A percentile compares a stretch with the other conserved stretches of the same genome.
These are phyloP conservation scores for Curvularia sp. DNA, from an alignment of 2,329 filamentous ascomycete species.

Conservation along the genomic window DNA sequence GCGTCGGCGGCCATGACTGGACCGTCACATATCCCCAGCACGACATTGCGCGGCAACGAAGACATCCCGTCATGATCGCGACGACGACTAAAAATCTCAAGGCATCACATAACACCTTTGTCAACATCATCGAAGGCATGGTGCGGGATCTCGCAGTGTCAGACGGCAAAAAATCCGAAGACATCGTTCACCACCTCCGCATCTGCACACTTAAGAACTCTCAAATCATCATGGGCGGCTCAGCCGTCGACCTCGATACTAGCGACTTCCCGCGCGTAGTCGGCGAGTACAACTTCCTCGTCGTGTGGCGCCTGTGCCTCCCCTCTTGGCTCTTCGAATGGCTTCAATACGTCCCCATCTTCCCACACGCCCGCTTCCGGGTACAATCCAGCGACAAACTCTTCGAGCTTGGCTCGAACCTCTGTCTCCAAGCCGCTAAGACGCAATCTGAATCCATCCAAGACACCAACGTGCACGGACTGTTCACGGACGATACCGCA, in stretches of 20 bases:
- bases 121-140: constrained; percentile 27
- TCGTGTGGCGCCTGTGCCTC: constrained; percentile 30
- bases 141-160: constrained; percentile 21
- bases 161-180: constrained; percentile 22
- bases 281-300: constrained; percentile 32
- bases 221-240: constrained; percentile 29
- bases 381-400: constrained; percentile 30
- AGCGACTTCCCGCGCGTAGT: constrained; percentile 26
- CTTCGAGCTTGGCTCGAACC: constrained; percentile 23
- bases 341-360: constrained; percentile 24
- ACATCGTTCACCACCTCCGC: constrained; percentile 31
- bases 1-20: constrained; percentile 31
- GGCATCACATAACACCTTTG: constrained; percentile 22
- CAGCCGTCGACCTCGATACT: constrained; percentile 23
- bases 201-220: constrained; percentile 30
- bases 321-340: constrained; percentile 30
- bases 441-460: constrained; percentile 8
- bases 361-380: constrained; percentile 24
- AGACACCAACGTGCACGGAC: constrained; percentile 23
- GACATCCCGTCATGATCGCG: constrained; percentile 32
- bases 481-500: constrained; percentile 24
- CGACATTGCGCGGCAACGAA: constrained; percentile 22
- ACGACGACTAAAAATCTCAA: constrained; percentile 30
- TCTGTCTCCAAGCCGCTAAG: constrained; percentile 23
- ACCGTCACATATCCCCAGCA: constrained; percentile 34